phyloP scores from a whole-genome alignment of 2,329 filamentous ascomycete species.

The Fusarium pininemorale region DNA sequence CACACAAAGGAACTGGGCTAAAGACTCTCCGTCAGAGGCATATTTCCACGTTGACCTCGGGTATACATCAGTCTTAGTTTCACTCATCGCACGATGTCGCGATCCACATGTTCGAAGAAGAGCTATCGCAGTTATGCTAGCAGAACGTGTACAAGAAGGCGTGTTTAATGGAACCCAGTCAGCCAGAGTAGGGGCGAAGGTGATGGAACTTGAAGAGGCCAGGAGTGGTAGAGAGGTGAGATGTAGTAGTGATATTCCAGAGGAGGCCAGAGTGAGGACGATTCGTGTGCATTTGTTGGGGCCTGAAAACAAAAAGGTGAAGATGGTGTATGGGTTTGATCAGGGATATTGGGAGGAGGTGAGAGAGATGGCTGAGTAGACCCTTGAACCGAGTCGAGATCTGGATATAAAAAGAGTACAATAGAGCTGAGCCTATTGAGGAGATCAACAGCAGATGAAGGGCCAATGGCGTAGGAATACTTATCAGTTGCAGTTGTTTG shows the following conservation, averaged over 20 bases:
- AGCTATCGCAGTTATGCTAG: conserved; percentile 14
- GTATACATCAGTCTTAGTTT: conserved; percentile 7
- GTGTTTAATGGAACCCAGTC: conserved; percentile 8
- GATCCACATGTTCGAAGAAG: conserved; percentile 8
- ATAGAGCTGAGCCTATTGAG: neutral
- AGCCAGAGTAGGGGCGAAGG: conserved; percentile 6
- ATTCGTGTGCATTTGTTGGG: conserved; percentile 10
- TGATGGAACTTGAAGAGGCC: conserved; percentile 23
- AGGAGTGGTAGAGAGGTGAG: conserved; percentile 1
- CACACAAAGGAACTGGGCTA: neutral
- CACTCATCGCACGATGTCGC: conserved; percentile 17
- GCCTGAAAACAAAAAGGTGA: neutral
- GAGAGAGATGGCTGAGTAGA: neutral
- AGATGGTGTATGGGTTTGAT: conserved; percentile 18
- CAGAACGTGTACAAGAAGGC: conserved; percentile 12
- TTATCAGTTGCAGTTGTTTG: neutral
- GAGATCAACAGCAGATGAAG: neutral
- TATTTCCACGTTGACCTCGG: conserved; percentile 26
- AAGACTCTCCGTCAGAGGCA: neutral
- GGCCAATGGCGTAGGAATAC: accelerated
- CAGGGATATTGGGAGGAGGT: conserved; percentile 1
- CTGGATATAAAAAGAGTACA: no score
- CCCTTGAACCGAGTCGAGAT: neutral
- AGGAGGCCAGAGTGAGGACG: neutral
- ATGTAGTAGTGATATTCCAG: neutral